Conservation (phyloP, 768 basidiomycete genomes). For the Xerocomellus dryophilus region DNA sequence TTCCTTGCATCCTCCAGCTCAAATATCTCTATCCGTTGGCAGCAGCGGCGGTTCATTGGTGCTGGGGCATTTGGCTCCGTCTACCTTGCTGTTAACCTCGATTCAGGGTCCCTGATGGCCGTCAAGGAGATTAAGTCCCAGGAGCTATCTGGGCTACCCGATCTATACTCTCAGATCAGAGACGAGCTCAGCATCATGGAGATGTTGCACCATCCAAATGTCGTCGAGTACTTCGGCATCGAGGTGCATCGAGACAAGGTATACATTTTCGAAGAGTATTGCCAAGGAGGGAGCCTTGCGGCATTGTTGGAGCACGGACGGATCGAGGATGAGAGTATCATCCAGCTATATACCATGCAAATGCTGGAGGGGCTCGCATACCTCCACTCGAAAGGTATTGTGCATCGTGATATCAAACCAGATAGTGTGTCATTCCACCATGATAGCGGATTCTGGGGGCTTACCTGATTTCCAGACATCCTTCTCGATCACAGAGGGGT, state of each 20-base stretch:
- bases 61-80: conserved; percentile 99
- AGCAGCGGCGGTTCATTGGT: conserved; percentile 96
- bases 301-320: conserved; percentile 86
- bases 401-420: conserved; percentile 97
- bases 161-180: conserved; percentile 86
- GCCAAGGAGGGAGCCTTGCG: conserved; percentile 91
- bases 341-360: conserved; percentile 94
- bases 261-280: conserved; percentile 98
- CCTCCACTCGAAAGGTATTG: conserved; percentile 86
- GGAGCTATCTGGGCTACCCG: conserved; percentile 84
- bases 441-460: conserved; percentile 2
- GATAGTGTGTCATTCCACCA: conserved; percentile 68
- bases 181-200: conserved; percentile 98
- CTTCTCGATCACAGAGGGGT: conserved; percentile 85
- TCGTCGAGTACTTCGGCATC: conserved; percentile 98
- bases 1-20: conserved; percentile 95
- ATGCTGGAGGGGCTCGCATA: conserved; percentile 95
- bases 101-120: conserved; percentile 94
- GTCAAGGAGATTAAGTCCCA: conserved; percentile 99
- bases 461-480: conserved; percentile 62
- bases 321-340: conserved; percentile 95
- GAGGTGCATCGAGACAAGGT: conserved; percentile 99
- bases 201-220: conserved; percentile 94
- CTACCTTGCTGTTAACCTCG: conserved; percentile 96
- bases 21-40: conserved; percentile 95